Percentiles rank a stretch among this genome's conserved stretches.
These are phyloP conservation scores for Carex littledalei DNA, from an alignment of 176 grass and related monocot genomes.

Conservation along the genomic window DNA sequence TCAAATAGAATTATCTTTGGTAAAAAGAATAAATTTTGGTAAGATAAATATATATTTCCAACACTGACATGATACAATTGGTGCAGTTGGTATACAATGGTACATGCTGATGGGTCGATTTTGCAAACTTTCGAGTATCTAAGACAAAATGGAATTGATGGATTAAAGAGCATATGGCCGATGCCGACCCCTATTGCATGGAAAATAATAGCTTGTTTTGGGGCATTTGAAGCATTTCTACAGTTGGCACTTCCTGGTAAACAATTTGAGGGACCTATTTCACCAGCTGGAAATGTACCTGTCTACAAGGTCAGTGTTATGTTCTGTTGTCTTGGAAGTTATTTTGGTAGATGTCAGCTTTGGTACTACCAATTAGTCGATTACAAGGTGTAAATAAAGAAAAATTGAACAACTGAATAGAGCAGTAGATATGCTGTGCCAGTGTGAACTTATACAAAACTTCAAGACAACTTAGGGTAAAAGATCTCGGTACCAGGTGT, in stretches of 20 bases:
- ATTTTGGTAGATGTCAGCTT: neutral
- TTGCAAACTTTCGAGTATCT: slow-evolving; percentile 66
- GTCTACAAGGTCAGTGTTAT: slow-evolving; percentile 74
- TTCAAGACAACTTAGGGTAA: neutral
- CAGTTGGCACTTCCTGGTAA: slow-evolving; percentile 92
- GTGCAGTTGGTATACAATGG: slow-evolving; percentile 96
- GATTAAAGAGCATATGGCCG: slow-evolving; percentile 73
- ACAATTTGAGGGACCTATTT: slow-evolving; percentile 75
- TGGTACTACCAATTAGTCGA: neutral
- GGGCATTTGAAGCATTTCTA: slow-evolving; percentile 76
- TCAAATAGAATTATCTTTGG: neutral
- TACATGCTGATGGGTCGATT: slow-evolving; percentile 86
- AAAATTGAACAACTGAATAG: neutral
- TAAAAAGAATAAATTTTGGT: neutral
- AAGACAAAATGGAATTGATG: slow-evolving; percentile 51
- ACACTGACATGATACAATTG: neutral
- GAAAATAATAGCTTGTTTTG: slow-evolving; percentile 95
- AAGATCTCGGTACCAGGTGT: neutral
- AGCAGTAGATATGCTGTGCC: neutral
- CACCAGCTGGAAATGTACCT: slow-evolving; percentile 60
- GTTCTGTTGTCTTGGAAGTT: neutral
- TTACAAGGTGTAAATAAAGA: neutral
- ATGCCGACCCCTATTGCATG: slow-evolving; percentile 59
- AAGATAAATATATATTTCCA: neutral
- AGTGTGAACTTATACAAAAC: neutral